phyloP scores from a whole-genome alignment of 352 stramenopile species.

The Chrysophaeum taylorii region DNA sequence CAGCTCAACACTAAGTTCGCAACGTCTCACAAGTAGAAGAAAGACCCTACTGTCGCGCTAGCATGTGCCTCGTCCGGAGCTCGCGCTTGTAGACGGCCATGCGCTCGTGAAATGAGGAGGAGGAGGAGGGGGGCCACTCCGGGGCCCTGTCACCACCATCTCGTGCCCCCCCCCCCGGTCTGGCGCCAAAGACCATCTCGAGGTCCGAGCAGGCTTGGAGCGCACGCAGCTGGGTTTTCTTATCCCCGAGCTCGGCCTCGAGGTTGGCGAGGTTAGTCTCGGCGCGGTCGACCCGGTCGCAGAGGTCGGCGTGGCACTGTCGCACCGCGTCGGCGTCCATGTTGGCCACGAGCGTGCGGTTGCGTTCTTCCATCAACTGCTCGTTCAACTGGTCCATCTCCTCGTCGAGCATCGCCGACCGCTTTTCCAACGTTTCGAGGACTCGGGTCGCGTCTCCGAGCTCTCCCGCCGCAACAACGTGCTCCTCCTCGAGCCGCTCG shows the following conservation, averaged over 20 bases:
- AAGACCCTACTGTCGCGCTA: too few species aligned
- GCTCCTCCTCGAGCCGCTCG: neutral
- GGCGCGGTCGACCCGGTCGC: neutral
- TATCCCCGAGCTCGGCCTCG: conserved; percentile 7
- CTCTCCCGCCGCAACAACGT: neutral
- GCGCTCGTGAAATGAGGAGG: too few species aligned
- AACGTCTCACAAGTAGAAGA: too few species aligned
- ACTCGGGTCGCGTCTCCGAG: neutral
- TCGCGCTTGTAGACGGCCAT: too few species aligned
- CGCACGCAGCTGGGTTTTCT: neutral
- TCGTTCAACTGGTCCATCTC: neutral
- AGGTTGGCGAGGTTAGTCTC: neutral
- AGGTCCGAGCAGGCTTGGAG: neutral
- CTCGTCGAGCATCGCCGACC: neutral
- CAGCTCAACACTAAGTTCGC: too few species aligned
- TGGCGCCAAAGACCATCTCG: conserved; percentile 13
- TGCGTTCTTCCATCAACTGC: conserved; percentile 5
- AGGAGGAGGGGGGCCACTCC: too few species aligned
- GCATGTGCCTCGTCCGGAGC: too few species aligned
- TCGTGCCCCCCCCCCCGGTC: too few species aligned
- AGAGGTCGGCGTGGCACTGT: neutral
- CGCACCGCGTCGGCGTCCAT: neutral
- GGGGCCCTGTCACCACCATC: too few species aligned
- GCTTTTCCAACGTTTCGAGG: neutral
- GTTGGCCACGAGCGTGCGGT: neutral